A percentile compares a stretch with the other conserved stretches of the same genome.
Conservation (phyloP, 1,284 basidiomycete genomes). For the Hypsizygus ulmarius region DNA sequence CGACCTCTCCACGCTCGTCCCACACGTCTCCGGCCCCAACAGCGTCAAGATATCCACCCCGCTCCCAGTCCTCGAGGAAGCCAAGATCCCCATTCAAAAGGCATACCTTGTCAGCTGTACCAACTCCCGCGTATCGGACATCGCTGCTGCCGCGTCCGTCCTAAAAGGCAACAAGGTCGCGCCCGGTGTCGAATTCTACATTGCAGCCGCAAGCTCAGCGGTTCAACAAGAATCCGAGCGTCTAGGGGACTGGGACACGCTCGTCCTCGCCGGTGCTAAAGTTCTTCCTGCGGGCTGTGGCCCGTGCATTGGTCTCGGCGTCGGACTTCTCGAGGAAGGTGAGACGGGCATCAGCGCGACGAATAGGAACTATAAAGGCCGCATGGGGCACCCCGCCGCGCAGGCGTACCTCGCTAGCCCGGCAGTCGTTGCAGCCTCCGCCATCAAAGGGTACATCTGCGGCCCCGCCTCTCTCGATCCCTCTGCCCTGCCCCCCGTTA, state of each 20-base stretch:
- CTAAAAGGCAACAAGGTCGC: conserved; percentile 85
- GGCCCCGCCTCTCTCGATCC: conserved; percentile 75
- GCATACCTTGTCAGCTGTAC: conserved; percentile 99
- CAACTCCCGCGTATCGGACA: conserved; percentile 95
- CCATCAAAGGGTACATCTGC: conserved; percentile 89
- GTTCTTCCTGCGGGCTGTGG: conserved; percentile 95
- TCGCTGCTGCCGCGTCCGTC: conserved; percentile 89
- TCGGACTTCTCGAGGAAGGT: conserved; percentile 91
- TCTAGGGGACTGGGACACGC: conserved; percentile 84
- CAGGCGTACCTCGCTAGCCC: conserved; percentile 95
- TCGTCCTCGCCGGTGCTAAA: conserved; percentile 88
- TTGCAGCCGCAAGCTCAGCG: conserved; percentile 90
- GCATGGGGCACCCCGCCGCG: conserved; percentile 96
- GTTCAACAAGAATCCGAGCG: conserved; percentile 91
- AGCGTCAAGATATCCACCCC: conserved; percentile 96
- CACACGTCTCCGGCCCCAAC: conserved; percentile 96
- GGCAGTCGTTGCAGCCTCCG: conserved; percentile 95
- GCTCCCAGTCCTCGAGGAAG: conserved; percentile 74
- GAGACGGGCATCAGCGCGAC: conserved; percentile 97
- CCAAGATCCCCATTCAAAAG: conserved; percentile 87
- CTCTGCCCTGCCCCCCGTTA: conserved; percentile 48
- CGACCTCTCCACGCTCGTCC: conserved; percentile 91
- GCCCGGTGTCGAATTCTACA: conserved; percentile 93
- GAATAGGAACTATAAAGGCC: conserved; percentile 98
- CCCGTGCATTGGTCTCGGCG: conserved; percentile 95